These are phyloP conservation scores for Gastrolobium villosum DNA, from an alignment of 306 rosid species.

Conservation along the genomic window DNA sequence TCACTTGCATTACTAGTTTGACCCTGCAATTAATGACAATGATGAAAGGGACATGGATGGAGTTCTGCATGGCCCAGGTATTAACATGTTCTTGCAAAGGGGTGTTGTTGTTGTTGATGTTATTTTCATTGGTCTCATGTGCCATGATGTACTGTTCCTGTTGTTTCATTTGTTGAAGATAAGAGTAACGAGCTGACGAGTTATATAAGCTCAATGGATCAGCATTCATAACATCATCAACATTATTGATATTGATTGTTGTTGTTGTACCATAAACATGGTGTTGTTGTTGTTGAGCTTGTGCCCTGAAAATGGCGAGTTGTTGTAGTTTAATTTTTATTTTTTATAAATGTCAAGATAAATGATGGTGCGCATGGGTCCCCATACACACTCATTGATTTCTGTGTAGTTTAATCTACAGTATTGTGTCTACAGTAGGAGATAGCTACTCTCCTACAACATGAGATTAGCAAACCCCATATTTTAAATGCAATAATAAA, in stretches of 20 bases:
- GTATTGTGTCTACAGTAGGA: too few species aligned
- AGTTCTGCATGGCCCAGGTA: constrained; percentile 66
- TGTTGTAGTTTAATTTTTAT: too few species aligned
- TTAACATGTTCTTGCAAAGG: constrained; percentile 64
- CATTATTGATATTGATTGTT: not conserved
- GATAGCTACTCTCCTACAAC: too few species aligned
- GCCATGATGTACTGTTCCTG: constrained; percentile 48
- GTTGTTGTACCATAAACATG: not conserved
- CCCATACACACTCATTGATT: too few species aligned
- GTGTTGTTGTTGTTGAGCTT: constrained; percentile 35
- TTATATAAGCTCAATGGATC: constrained; percentile 59
- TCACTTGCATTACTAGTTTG: constrained; percentile 47
- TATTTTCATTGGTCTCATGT: constrained; percentile 12
- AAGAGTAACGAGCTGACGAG: constrained; percentile 33
- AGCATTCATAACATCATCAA: constrained; percentile 43
- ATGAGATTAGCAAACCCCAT: too few species aligned
- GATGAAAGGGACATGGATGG: constrained; percentile 51
- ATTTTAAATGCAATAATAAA: not conserved
- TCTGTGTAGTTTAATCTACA: too few species aligned
- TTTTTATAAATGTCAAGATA: too few species aligned
- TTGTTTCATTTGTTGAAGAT: constrained; percentile 39
- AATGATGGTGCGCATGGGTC: too few species aligned
- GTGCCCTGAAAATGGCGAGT: constrained; percentile 64
- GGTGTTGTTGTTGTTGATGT: not conserved
- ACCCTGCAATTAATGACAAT: constrained; percentile 61